phyloP scores from a whole-genome alignment of 495 filamentous ascomycete species.

The Lichenothelia convexa region DNA sequence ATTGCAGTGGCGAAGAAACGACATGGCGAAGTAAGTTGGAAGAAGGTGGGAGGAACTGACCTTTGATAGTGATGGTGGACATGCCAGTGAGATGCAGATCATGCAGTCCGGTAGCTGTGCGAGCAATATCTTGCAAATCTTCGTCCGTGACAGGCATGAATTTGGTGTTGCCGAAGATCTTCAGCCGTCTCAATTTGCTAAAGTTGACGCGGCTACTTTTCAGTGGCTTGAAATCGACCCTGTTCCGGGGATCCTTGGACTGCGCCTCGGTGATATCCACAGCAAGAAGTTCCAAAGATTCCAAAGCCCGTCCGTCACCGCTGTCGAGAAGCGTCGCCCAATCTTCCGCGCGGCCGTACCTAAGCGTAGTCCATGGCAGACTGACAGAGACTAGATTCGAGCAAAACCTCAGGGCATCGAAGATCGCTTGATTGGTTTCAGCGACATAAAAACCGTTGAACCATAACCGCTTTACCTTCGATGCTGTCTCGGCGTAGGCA shows the following conservation, averaged over 20 bases:
- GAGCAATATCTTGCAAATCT: conserved; percentile 29
- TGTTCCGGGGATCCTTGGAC: conserved; percentile 12
- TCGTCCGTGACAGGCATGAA: conserved; percentile 31
- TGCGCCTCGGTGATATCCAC: conserved; percentile 26
- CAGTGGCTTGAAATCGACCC: conserved; percentile 16
- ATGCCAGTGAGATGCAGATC: conserved; percentile 33
- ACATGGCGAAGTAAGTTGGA: no score
- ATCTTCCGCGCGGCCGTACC: conserved; percentile 24
- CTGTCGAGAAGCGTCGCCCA: conserved; percentile 27
- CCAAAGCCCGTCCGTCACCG: conserved; percentile 17
- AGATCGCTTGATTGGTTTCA: conserved; percentile 28
- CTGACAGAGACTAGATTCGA: conserved; percentile 24
- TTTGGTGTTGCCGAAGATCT: conserved; percentile 34
- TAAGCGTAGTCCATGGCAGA: conserved; percentile 33
- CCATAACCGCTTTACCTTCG: conserved; percentile 32
- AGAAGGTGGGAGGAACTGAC: conserved; percentile 1
- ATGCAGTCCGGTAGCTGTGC: conserved; percentile 30
- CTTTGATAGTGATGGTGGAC: conserved; percentile 30
- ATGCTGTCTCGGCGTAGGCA: conserved; percentile 23
- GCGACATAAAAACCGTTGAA: conserved; percentile 34
- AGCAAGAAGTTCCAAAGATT: conserved; percentile 31
- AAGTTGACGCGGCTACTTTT: conserved; percentile 24
- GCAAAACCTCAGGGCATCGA: conserved; percentile 25
- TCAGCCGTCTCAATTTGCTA: conserved; percentile 26
- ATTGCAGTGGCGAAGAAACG: background rate